Conservation (phyloP, 1,139 yeast genomes). For the Pneumocystis oryctolagi region DNA sequence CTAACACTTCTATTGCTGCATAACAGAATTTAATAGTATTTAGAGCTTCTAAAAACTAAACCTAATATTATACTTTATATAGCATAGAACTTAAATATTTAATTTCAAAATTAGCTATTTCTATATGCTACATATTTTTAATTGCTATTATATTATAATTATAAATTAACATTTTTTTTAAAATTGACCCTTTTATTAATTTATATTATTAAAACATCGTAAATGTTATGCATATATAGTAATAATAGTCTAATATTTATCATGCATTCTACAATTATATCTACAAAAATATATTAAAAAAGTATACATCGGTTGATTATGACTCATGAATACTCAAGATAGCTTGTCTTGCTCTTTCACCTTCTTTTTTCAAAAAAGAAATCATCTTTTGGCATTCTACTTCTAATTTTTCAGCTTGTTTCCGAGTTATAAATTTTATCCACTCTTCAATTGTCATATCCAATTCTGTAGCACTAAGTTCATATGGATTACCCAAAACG, state of each 20-base stretch:
- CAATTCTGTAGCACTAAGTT: slow-evolving; percentile 42
- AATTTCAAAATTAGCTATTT: background rate
- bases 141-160: background rate
- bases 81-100: background rate
- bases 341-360: slow-evolving; percentile 17
- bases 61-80: background rate
- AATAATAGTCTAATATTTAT: background rate
- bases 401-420: slow-evolving; percentile 21
- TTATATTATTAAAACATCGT: background rate
- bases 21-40: background rate
- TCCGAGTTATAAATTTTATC: slow-evolving; percentile 35
- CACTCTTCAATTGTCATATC: slow-evolving; percentile 58
- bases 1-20: background rate
- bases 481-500: slow-evolving; percentile 35
- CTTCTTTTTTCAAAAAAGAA: slow-evolving; percentile 19
- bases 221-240: background rate
- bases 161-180: background rate
- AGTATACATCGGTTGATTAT: background rate
- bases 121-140: background rate
- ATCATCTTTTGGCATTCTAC: slow-evolving; percentile 24
- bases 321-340: background rate
- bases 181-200: background rate
- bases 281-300: background rate
- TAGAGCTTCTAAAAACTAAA: background rate
- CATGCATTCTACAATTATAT: background rate